Percentiles rank a stretch among this genome's conserved stretches.
phyloP scores from a whole-genome alignment of 257 asterid species.

The Voacanga thouarsii region DNA sequence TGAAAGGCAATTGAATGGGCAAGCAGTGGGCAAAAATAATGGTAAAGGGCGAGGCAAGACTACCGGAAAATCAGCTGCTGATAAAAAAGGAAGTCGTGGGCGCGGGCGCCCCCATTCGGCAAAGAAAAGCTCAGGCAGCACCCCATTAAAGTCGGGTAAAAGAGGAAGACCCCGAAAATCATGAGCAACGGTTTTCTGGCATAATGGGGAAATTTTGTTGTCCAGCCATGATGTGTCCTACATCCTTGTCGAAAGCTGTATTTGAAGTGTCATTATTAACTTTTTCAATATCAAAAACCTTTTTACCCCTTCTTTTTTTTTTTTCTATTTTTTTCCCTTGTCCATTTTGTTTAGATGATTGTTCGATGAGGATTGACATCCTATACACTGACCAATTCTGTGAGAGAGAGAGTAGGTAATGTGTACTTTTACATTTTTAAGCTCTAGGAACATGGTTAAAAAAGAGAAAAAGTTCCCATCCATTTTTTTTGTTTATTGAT shows the following conservation, averaged over 20 bases:
- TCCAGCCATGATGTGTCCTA: slow-evolving; percentile 2
- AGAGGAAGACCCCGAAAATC: slow-evolving; percentile 73
- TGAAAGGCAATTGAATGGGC: slow-evolving; percentile 51
- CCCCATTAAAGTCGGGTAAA: slow-evolving; percentile 46
- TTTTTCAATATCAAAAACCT: not conserved
- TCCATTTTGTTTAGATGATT: slow-evolving; percentile 25
- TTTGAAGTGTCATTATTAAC: slow-evolving; percentile 2
- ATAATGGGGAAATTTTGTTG: slow-evolving; percentile 9
- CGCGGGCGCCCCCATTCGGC: slow-evolving; percentile 58
- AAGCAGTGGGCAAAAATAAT: slow-evolving; percentile 25
- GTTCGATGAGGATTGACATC: slow-evolving; percentile 26
- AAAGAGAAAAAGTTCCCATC: no score
- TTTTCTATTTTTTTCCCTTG: not conserved
- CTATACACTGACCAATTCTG: slow-evolving; percentile 5
- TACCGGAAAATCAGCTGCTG: slow-evolving; percentile 33
- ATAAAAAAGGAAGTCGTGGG: slow-evolving; percentile 51
- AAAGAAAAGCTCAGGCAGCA: slow-evolving; percentile 23
- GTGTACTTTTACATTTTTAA: not conserved
- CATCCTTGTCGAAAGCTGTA: slow-evolving; percentile 7
- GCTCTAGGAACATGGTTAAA: not conserved
- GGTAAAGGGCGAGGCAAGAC: slow-evolving; percentile 54
- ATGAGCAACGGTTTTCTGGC: slow-evolving; percentile 22
- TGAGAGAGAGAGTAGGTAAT: not conserved
- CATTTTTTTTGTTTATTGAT: not conserved
- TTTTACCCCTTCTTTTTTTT: slow-evolving; percentile 12